These are phyloP conservation scores for Suhomyces bribrorum DNA, from an alignment of 1,139 yeast species.

Conservation along the genomic window DNA sequence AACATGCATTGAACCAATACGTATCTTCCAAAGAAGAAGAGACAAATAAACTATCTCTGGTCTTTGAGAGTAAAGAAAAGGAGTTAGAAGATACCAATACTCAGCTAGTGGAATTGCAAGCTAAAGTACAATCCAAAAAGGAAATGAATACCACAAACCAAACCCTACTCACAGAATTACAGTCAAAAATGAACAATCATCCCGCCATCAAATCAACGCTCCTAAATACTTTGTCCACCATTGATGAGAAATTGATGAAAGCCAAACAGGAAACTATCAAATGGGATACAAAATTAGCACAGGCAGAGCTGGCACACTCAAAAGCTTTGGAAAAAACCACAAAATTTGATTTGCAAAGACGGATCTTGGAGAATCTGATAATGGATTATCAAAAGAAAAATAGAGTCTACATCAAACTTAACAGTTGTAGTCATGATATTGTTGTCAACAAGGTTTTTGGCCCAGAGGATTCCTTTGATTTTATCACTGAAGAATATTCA, in stretches of 20 bases:
- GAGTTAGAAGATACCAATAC: conserved; percentile 10
- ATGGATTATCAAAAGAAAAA: conserved; percentile 45
- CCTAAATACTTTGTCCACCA: neutral
- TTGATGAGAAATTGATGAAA: conserved; percentile 8
- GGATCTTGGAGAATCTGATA: conserved; percentile 54
- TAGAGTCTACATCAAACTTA: conserved; percentile 28
- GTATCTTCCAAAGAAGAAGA: conserved; percentile 19
- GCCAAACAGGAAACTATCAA: conserved; percentile 10
- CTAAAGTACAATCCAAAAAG: conserved; percentile 1
- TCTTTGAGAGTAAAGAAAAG: conserved; percentile 17
- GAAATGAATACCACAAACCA: conserved; percentile 8
- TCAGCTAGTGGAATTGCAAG: conserved; percentile 10
- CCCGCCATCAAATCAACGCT: conserved; percentile 13
- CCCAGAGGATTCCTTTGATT: conserved; percentile 6
- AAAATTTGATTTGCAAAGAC: conserved; percentile 31
- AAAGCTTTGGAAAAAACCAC: conserved; percentile 19
- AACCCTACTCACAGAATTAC: conserved; percentile 12
- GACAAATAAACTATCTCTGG: conserved; percentile 17
- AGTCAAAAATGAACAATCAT: conserved; percentile 19
- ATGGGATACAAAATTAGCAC: conserved; percentile 14
- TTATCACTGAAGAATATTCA: conserved; percentile 24
- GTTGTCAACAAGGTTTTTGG: conserved; percentile 25
- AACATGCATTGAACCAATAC: conserved; percentile 20
- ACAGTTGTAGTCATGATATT: neutral
- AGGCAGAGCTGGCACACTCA: conserved; percentile 12